Evolutionary conservation across 805 yeast species (phyloP).

Genomic region (Zygosaccharomyces lentus): DNA sequence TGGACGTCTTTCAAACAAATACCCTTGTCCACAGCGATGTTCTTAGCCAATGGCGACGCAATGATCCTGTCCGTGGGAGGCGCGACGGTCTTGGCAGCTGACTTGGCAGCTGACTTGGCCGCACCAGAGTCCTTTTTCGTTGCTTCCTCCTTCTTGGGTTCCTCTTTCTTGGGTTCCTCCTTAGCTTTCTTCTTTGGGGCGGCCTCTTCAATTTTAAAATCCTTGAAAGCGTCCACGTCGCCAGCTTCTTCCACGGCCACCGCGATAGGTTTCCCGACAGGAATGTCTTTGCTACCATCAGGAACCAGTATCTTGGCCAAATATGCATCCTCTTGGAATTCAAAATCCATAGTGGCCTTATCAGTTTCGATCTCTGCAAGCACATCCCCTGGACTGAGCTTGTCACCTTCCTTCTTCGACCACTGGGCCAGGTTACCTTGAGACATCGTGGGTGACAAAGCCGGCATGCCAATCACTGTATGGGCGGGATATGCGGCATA

Average conservation of each 20-base stretch:
- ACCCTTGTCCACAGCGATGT: conserved; percentile 88
- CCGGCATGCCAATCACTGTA: conserved; percentile 94
- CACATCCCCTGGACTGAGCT: conserved; percentile 85
- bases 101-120: conserved; percentile 15
- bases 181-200: conserved; percentile 38
- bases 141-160: conserved; percentile 28
- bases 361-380: conserved; percentile 97
- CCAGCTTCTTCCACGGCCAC: conserved; percentile 85
- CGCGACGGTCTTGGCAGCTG: conserved; percentile 35
- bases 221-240: conserved; percentile 84
- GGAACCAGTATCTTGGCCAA: conserved; percentile 81
- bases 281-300: conserved; percentile 83
- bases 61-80: conserved; percentile 64
- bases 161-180: conserved; percentile 9
- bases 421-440: conserved; percentile 88
- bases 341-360: conserved; percentile 97
- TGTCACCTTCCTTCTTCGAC: conserved; percentile 87
- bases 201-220: conserved; percentile 76
- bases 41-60: conserved; percentile 95
- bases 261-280: conserved; percentile 94
- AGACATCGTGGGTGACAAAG: conserved; percentile 99
- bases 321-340: conserved; percentile 95
- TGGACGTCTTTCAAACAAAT: conserved; percentile 75
- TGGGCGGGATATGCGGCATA: conserved; percentile 66
- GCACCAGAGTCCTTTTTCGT: neutral